Conservation (phyloP, 1,284 basidiomycete genomes). For the Ganoderma resinaceum region DNA sequence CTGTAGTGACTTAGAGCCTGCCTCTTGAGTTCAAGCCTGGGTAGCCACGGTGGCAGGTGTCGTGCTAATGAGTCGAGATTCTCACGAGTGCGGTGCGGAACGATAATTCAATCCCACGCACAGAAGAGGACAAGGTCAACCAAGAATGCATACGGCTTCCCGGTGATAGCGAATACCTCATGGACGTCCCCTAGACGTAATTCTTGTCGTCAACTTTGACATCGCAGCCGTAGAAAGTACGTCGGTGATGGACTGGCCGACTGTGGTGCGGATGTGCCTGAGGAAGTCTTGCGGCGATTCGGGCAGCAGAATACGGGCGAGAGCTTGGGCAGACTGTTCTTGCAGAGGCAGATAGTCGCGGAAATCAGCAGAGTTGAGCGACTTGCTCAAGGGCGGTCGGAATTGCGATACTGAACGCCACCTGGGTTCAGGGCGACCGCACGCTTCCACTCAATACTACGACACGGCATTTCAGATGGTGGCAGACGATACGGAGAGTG, state of each 20-base stretch:
- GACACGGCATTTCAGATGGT: neutral
- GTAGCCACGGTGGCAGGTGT: neutral
- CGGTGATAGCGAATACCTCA: slow-evolving; percentile 16
- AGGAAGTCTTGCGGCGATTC: slow-evolving; percentile 3
- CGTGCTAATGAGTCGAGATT: neutral
- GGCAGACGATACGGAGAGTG: neutral
- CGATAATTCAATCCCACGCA: slow-evolving; percentile 6
- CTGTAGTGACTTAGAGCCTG: too few relatives aligned
- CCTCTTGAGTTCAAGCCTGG: neutral
- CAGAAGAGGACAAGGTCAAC: slow-evolving; percentile 30
- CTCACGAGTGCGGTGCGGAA: too few relatives aligned
- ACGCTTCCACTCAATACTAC: slow-evolving; percentile 27
- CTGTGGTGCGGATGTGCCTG: slow-evolving; percentile 10
- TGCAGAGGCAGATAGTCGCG: slow-evolving; percentile 13
- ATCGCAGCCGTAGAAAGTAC: slow-evolving; percentile 26
- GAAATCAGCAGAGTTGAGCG: slow-evolving; percentile 11
- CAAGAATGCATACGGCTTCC: slow-evolving; percentile 20
- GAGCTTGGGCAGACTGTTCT: slow-evolving; percentile 7
- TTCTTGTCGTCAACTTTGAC: slow-evolving; percentile 17
- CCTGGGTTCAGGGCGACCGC: slow-evolving; percentile 15
- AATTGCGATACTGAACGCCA: slow-evolving; percentile 18
- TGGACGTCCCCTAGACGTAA: slow-evolving; percentile 28
- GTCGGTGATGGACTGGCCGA: slow-evolving; percentile 21
- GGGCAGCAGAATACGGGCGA: neutral
- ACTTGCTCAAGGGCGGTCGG: slow-evolving; percentile 11